Evolutionary conservation across 2,329 filamentous ascomycete species (phyloP), one percentile per base, ranked within the genome.

Genomic region (Fusarium continuum): DNA sequence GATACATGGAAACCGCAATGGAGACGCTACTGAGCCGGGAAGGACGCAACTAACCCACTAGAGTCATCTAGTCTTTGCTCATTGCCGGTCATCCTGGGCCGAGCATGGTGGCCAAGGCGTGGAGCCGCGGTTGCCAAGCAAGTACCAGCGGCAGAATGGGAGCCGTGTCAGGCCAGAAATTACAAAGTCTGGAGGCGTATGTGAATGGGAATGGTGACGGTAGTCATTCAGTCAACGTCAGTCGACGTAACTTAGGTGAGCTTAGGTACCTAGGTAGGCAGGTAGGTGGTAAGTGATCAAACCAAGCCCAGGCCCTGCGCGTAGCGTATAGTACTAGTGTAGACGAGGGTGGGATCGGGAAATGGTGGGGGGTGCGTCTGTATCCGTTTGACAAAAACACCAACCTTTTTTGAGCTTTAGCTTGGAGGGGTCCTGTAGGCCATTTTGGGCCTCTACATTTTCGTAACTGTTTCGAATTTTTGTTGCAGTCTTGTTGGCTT

Each of bases 1-100:
- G 46, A 63, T 65, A 63, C 61, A 65, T 65, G 45, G 36, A 52
- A 45, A 65, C 35, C 34, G 54, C 34, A 43, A 65, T 65, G 61
- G 61, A 52, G 56, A 65, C 61, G 65, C 51, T 65, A 65, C 59
- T 41, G 49, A 45, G 47, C 46, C 50, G 44, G 58, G 54, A 62
- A 64, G 61, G 34, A 51, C 35, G 57, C 50, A 62, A 20, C 61
- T 65, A 65, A 38, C 38, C 45, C 43, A 58, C 61, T 57, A 41
- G 40, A 55, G 41, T 23, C 26, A 49, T 47, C 31, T 57, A 44
- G 26, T 19, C 56, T 60, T 40, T 47, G 23, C 20, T 44, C 55
- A 57, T 38, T 66, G 64, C 64, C 40, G 50, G 51, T 19, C 59
- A 58, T 51, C 53, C 43, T 55, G 36, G 36, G 22, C 49, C 50